Evolutionary conservation across 306 rosid species (phyloP), one percentile per base, ranked within the genome.

Genomic region (Hippophae tibetana): DNA sequence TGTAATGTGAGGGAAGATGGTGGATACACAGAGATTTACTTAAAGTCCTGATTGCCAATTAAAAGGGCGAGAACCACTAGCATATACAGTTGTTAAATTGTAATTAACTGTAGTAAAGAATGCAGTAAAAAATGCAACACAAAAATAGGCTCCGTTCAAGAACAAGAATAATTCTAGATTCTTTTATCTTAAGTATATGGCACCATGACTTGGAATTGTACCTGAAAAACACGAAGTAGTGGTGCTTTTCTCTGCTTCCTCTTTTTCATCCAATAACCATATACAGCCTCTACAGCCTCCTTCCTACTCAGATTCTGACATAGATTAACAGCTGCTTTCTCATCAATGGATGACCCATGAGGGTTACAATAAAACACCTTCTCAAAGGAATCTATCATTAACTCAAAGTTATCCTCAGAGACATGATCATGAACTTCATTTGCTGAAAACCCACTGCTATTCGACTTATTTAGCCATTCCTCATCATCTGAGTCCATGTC

Each of bases 401-500:
- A 69, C 77, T 90, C 94, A 68, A 87, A 90, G 43, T 57, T 62
- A 58, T 84, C 84, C 81, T 48, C 71, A 0, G 82, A 76, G 54
- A 90, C 54, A 67, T 49, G 58, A 57, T 74, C 86, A 53, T 54
- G 74, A 56, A 52, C 57, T 50, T 54, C 73, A 47, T 64, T 60
- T 56, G 58, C 54, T 2, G 50, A 67, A 23, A 31, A 42, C 9
- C 46, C 72, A 60, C 74, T 75, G 0, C 57, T 5, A 52, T 84
- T 87, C 40, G 79, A 74, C 67, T 70, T 74, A 44, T 53, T 68
- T 27, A 84, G 71, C 94, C 95, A 90, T 53, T 66, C 75, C 69
- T 90, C 97, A 46, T 90, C 97, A 42, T 79, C 95, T n/a, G 82
- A 80, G 61, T 90, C 97, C 86, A 87, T 67, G 72, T 90, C 97